phyloP scores from a whole-genome alignment of 208 protist species.

The Acanthamoeba lenticulata region DNA sequence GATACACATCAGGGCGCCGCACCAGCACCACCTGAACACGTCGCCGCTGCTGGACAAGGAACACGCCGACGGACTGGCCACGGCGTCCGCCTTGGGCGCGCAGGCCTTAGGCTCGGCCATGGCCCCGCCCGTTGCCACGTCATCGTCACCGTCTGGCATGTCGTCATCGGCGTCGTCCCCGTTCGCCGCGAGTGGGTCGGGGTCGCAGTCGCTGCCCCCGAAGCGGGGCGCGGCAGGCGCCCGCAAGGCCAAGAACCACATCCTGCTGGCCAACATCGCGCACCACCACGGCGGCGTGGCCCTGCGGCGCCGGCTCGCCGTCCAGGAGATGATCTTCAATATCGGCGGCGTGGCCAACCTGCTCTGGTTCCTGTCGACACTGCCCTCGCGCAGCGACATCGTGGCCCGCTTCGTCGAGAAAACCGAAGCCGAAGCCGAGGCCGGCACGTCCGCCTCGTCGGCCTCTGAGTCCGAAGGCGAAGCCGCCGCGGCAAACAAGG shows the following conservation, averaged over 20 bases:
- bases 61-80: too few relatives aligned
- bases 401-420: neutral
- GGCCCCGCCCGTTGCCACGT: neutral
- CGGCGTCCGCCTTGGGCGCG: neutral
- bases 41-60: constrained; percentile 20
- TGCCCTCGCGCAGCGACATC: neutral
- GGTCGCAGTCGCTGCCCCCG: neutral
- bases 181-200: neutral
- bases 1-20: neutral
- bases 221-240: neutral
- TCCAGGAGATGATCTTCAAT: constrained; percentile 56
- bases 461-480: neutral
- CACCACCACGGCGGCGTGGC: neutral
- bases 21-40: constrained; percentile 48
- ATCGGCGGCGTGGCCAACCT: constrained; percentile 57
- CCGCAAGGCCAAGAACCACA: constrained; percentile 43
- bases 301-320: neutral
- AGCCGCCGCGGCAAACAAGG: neutral
- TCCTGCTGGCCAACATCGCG: constrained; percentile 48
- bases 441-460: neutral
- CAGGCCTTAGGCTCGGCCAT: neutral
- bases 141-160: neutral
- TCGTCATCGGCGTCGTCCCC: neutral
- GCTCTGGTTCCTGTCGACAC: constrained; percentile 33
- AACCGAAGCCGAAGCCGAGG: neutral